Evolutionary conservation across 768 basidiomycete species (phyloP).

Genomic region (Thelephora aurantiotincta): DNA sequence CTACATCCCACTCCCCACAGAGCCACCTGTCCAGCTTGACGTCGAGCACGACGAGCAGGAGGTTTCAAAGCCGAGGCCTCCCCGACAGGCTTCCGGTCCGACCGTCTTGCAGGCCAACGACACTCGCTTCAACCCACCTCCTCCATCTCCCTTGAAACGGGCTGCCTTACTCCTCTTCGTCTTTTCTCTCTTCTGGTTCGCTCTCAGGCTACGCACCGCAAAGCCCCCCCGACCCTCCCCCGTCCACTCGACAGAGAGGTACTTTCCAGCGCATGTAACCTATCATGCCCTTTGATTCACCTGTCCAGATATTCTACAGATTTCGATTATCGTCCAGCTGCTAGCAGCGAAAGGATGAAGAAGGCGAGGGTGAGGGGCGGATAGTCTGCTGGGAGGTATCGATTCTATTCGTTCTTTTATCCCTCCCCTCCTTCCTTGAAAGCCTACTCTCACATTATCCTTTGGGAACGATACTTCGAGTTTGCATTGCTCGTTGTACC

Average conservation of each 20-base stretch:
- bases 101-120: slow-evolving; percentile 11
- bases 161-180: slow-evolving; percentile 29
- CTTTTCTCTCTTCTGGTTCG: slow-evolving; percentile 25
- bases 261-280: slow-evolving; percentile 9
- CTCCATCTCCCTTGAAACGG: slow-evolving; percentile 38
- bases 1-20: not conserved
- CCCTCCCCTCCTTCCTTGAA: no score
- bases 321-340: slow-evolving; percentile 71
- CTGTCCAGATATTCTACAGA: slow-evolving; percentile 63
- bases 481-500: no score
- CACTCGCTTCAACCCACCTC: slow-evolving; percentile 34
- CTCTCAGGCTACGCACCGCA: slow-evolving; percentile 15
- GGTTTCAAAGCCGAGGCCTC: not conserved
- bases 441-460: no score
- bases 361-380: slow-evolving; percentile 70
- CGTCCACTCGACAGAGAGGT: slow-evolving; percentile 54
- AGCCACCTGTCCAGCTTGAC: not conserved
- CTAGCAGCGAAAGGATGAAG: slow-evolving; percentile 63
- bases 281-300: not conserved
- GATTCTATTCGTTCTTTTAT: no score
- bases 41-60: no score
- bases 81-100: not conserved
- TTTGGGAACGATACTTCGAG: no score
- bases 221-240: slow-evolving; percentile 18
- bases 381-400: no score